Evolutionary conservation across 176 grass and related monocot species (phyloP), one percentile per base, ranked within the genome.

Genomic region (Carex kokanica): DNA sequence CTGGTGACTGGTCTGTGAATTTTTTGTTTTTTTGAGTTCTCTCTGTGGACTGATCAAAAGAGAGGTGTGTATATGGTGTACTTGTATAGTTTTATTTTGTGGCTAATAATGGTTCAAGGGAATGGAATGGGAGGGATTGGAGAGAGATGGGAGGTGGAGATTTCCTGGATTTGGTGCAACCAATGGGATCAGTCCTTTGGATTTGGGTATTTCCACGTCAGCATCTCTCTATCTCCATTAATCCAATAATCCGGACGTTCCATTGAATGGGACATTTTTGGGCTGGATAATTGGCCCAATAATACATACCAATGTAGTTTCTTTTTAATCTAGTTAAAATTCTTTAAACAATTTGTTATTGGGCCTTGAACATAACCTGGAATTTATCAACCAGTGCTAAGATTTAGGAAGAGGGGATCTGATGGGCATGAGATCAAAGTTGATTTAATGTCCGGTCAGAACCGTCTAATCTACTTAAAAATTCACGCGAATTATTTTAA

Each of bases 91-190:
- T 58, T 14, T 75, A 75, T 53, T 40, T 77, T 71, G 74, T 79
- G 70, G 54, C 79, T 82, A 83, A 88, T 71, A 59, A 82, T 34
- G 60, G 55, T 6, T 34, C 2, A 40, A 20, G 17, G 40, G 32
- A 72, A 34, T 23, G 73, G 15, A 25, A 31, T 21, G 47, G 16
- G 1, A 80, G 34, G 11, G 66, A 89, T 87, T 91, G 87, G 86
- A 81, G 86, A 59, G 29, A 70, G 77, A 47, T 82, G 86, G 82
- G 90, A 87, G 86, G 73, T 51, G 69, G 81, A 91, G 94, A 97
- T 97, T 90, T 97, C 53, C 83, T 84, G 89, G 84, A 93, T 90
- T 86, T 97, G 71, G 2, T 73, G 20, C 4, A 68, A 29, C 94
- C 94, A 97, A 97, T 88, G 71, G 78, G 78, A 62, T 16, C 11